phyloP scores from a whole-genome alignment of 768 basidiomycete species.

The Trametes cinnabarina region DNA sequence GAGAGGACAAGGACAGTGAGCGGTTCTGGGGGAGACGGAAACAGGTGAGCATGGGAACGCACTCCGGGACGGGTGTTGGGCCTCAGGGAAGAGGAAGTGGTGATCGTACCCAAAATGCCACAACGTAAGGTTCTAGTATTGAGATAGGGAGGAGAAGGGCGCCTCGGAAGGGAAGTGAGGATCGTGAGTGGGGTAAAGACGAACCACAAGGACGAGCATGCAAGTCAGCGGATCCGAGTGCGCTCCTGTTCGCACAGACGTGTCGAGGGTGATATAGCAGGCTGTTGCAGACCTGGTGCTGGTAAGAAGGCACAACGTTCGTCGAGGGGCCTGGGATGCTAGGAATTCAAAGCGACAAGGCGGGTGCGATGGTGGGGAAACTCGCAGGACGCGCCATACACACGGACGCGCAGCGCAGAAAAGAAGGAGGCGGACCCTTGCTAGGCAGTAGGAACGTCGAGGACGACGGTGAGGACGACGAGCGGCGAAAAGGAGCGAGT shows the following conservation, averaged over 20 bases:
- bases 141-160: slow-evolving; percentile 12
- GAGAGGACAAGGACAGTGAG: slow-evolving; percentile 3
- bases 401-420: background rate
- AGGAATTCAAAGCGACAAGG: slow-evolving; percentile 8
- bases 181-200: slow-evolving; percentile 13
- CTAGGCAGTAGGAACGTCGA: background rate
- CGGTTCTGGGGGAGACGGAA: slow-evolving; percentile 10
- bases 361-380: slow-evolving; percentile 4
- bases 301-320: slow-evolving; percentile 1
- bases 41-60: slow-evolving; percentile 20
- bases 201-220: slow-evolving; percentile 17
- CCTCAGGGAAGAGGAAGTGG: slow-evolving; percentile 10
- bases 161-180: slow-evolving; percentile 14
- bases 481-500: slow-evolving; percentile 19
- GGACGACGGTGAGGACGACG: slow-evolving; percentile 9
- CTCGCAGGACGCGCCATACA: slow-evolving; percentile 4
- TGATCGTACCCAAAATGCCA: slow-evolving; percentile 20
- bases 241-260: slow-evolving; percentile 10
- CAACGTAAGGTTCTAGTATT: slow-evolving; percentile 13
- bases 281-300: background rate
- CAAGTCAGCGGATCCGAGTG: slow-evolving; percentile 18
- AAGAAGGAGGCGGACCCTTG: background rate
- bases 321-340: background rate
- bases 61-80: slow-evolving; percentile 3
- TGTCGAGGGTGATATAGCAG: slow-evolving; percentile 3